A percentile compares a stretch with the other conserved stretches of the same genome.
Evolutionary conservation across 2,329 filamentous ascomycete genomes (phyloP).

Genomic region (Paraphaeosphaeria minitans): DNA sequence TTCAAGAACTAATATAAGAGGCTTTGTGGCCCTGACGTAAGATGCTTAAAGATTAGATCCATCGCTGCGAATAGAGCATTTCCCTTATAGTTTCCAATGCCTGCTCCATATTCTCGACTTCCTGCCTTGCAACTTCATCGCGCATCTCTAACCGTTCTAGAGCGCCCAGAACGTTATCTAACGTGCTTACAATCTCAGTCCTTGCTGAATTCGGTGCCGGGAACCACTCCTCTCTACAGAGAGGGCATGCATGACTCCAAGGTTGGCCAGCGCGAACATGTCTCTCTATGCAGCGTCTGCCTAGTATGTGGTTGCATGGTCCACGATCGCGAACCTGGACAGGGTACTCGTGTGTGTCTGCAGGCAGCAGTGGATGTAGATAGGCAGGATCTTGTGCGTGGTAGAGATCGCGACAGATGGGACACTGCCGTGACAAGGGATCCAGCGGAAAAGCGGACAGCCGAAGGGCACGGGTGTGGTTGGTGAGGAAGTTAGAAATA

Average conservation of each 20-base stretch:
- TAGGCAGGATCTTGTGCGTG: slow-evolving; percentile 20
- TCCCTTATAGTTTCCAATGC: slow-evolving; percentile 20
- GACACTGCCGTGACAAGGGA: slow-evolving; percentile 13
- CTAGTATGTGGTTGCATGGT: slow-evolving; percentile 25
- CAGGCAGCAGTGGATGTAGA: slow-evolving; percentile 23
- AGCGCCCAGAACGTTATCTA: slow-evolving; percentile 16
- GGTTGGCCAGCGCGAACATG: slow-evolving; percentile 25
- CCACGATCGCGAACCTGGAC: slow-evolving; percentile 19
- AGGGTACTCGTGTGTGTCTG: slow-evolving; percentile 22
- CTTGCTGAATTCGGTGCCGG: slow-evolving; percentile 20
- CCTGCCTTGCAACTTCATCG: slow-evolving; percentile 13
- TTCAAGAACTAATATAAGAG: too few species aligned
- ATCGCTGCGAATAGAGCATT: slow-evolving; percentile 16
- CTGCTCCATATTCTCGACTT: slow-evolving; percentile 18
- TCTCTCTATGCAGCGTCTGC: slow-evolving; percentile 25
- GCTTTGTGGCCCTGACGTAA: too few species aligned
- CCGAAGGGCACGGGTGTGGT: slow-evolving; percentile 19
- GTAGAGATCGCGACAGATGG: slow-evolving; percentile 24
- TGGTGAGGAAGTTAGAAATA: slow-evolving; percentile 26
- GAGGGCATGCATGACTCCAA: slow-evolving; percentile 29
- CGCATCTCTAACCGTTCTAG: slow-evolving; percentile 14
- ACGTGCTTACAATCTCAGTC: slow-evolving; percentile 10
- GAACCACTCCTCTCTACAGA: slow-evolving; percentile 28
- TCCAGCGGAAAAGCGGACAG: slow-evolving; percentile 14
- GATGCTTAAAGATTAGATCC: too few species aligned